Percentiles rank a stretch among this genome's conserved stretches.
Evolutionary conservation across 1,284 basidiomycete genomes (phyloP).

Genomic region (Puccinia polysora): DNA sequence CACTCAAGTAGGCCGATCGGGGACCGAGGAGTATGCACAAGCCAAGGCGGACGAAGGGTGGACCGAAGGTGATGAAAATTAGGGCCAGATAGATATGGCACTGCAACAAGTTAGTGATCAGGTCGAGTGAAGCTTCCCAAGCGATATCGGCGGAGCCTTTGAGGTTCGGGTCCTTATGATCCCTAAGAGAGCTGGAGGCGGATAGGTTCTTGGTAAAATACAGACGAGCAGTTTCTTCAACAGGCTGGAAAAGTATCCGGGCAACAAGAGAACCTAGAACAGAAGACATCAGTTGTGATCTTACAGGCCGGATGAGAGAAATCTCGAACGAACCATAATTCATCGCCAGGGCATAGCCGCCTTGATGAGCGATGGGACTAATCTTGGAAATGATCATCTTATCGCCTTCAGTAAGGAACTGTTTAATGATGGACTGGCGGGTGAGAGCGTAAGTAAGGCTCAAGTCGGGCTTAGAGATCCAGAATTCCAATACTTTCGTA

Average conservation of each 20-base stretch:
- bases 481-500: slow-evolving; percentile 17
- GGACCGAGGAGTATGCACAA: slow-evolving; percentile 63
- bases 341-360: slow-evolving; percentile 85
- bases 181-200: slow-evolving; percentile 32
- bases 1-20: slow-evolving; percentile 58
- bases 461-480: slow-evolving; percentile 57
- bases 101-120: slow-evolving; percentile 61
- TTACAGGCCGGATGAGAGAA: neutral
- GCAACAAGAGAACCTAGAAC: slow-evolving; percentile 76
- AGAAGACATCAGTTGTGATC: neutral
- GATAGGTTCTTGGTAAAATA: slow-evolving; percentile 72
- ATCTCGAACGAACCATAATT: slow-evolving; percentile 88
- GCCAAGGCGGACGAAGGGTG: slow-evolving; percentile 66
- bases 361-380: slow-evolving; percentile 77
- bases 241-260: slow-evolving; percentile 82
- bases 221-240: slow-evolving; percentile 81
- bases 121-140: slow-evolving; percentile 42
- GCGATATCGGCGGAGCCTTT: neutral
- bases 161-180: slow-evolving; percentile 32
- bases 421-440: slow-evolving; percentile 80
- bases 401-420: slow-evolving; percentile 91
- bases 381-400: slow-evolving; percentile 78
- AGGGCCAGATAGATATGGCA: slow-evolving; percentile 67
- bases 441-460: slow-evolving; percentile 71
- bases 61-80: slow-evolving; percentile 64